Conservation (phyloP, 441 rosid genomes). For the Pelargonium cotyledonis region DNA sequence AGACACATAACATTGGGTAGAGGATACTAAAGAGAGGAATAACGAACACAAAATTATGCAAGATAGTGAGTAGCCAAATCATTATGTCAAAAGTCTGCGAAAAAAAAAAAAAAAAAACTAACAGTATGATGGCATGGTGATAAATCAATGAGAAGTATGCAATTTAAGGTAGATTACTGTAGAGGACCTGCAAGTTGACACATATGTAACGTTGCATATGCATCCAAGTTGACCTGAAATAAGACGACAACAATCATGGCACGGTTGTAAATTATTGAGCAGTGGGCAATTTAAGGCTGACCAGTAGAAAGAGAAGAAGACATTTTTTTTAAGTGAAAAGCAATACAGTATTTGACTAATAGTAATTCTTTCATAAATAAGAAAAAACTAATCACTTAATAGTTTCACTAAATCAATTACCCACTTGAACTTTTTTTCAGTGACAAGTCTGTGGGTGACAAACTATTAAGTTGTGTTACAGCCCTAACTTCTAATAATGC, state of each 20-base stretch:
- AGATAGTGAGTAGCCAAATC: background rate
- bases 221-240: slow-evolving; percentile 73
- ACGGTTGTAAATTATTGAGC: slow-evolving; percentile 8
- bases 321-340: background rate
- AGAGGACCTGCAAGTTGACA: slow-evolving; percentile 78
- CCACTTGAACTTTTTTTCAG: background rate
- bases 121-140: background rate
- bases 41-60: background rate
- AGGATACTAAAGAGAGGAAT: background rate
- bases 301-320: background rate
- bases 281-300: too few species aligned
- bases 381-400: background rate
- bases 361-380: background rate
- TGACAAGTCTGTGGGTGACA: background rate
- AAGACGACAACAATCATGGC: slow-evolving; percentile 15
- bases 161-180: slow-evolving; percentile 7
- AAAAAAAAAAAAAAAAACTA: background rate
- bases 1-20: background rate
- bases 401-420: background rate
- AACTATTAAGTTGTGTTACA: background rate
- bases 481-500: background rate
- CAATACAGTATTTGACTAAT: background rate
- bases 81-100: background rate
- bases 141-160: background rate
- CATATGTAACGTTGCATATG: slow-evolving; percentile 72